A percentile compares a stretch with the other conserved stretches of the same genome.
These are phyloP conservation scores for Yarrowia keelungensis DNA, from an alignment of 805 yeast genomes.

Conservation along the genomic window DNA sequence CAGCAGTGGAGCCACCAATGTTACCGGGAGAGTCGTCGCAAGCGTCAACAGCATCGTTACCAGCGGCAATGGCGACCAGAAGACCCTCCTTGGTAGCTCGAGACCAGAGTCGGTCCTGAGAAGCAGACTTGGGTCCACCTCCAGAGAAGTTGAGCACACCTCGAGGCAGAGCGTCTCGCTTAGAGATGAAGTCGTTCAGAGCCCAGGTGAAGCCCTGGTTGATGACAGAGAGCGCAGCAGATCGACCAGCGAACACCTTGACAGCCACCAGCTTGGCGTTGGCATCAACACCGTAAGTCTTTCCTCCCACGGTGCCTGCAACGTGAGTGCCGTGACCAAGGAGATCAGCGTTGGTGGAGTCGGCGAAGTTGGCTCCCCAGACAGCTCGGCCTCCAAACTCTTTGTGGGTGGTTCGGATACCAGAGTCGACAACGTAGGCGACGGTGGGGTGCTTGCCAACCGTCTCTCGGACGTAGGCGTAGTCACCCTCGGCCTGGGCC, in stretches of 20 bases:
- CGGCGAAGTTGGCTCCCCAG: constrained; percentile 86
- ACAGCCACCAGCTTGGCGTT: constrained; percentile 64
- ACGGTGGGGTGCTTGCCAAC: constrained; percentile 53
- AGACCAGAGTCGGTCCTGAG: constrained; percentile 84
- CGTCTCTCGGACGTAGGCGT: constrained; percentile 30
- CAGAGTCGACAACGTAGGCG: constrained; percentile 89
- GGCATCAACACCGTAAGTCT: constrained; percentile 60
- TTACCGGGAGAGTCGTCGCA: constrained; percentile 23
- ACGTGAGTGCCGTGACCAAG: constrained; percentile 97
- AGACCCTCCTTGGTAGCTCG: constrained; percentile 90
- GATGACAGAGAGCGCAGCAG: constrained; percentile 33
- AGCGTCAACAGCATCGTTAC: constrained; percentile 27
- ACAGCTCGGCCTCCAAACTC: constrained; percentile 84
- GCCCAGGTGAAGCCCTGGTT: constrained; percentile 38
- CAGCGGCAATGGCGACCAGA: constrained; percentile 51
- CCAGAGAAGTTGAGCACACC: constrained; percentile 80
- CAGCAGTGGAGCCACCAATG: constrained; percentile 7
- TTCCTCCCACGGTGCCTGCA: constrained; percentile 75
- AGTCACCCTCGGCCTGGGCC: not conserved
- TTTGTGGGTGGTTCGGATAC: constrained; percentile 74
- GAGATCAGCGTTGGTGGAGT: constrained; percentile 77
- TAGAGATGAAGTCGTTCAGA: constrained; percentile 24
- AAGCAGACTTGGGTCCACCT: constrained; percentile 91
- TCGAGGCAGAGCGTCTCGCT: constrained; percentile 52
- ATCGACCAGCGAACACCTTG: constrained; percentile 60